These are phyloP conservation scores for Russula ochroleuca DNA, from an alignment of 768 basidiomycete genomes.

Conservation along the genomic window DNA sequence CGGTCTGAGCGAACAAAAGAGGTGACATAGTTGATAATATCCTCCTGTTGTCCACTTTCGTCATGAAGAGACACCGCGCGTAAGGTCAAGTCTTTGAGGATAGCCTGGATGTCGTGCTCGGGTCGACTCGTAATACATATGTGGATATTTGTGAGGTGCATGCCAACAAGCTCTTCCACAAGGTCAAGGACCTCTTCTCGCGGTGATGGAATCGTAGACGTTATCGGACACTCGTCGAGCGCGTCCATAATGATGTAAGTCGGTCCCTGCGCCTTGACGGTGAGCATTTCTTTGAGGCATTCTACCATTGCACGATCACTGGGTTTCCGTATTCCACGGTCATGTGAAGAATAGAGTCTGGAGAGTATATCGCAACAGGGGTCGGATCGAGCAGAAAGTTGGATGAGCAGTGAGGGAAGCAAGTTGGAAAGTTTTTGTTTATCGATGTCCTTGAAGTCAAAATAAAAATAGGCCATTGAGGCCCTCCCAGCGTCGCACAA, in stretches of 20 bases:
- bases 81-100: background rate
- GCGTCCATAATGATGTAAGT: slow-evolving; percentile 3
- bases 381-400: background rate
- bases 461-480: slow-evolving; percentile 7
- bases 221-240: background rate
- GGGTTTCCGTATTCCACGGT: background rate
- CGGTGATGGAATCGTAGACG: background rate
- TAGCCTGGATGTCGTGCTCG: slow-evolving; percentile 3
- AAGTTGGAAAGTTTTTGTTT: slow-evolving; percentile 3
- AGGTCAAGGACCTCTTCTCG: slow-evolving; percentile 3
- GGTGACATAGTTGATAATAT: background rate
- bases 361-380: background rate
- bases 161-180: slow-evolving; percentile 1
- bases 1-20: background rate
- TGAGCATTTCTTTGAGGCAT: too few species aligned
- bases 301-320: too few species aligned
- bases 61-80: background rate
- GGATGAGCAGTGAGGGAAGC: background rate
- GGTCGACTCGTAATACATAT: slow-evolving; percentile 13
- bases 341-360: background rate
- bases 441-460: slow-evolving; percentile 1
- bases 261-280: background rate
- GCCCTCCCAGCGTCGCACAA: background rate
- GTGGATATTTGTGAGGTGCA: background rate
- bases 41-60: background rate